These are phyloP conservation scores for Microsporum ferrugineum DNA, from an alignment of 2,329 filamentous ascomycete species.

Conservation along the genomic window DNA sequence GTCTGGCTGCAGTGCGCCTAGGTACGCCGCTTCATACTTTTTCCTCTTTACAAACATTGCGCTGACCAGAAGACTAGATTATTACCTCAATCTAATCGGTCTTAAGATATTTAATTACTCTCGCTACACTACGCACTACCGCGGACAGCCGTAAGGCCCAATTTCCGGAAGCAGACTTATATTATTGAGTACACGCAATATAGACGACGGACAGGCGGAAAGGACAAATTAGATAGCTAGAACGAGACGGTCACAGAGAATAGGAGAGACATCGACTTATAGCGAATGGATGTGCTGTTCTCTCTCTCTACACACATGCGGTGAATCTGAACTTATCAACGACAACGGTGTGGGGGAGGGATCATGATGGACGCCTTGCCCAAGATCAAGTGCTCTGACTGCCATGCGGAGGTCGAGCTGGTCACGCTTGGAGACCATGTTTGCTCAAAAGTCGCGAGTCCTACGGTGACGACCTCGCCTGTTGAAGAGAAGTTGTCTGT, in stretches of 20 bases:
- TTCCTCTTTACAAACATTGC: neutral
- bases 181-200: neutral
- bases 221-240: neutral
- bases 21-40: neutral
- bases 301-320: neutral
- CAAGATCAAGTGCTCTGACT: conserved; percentile 78
- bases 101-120: neutral
- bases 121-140: neutral
- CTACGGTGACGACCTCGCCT: neutral
- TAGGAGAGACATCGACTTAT: neutral
- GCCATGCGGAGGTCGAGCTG: conserved; percentile 66
- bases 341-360: neutral
- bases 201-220: neutral
- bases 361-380: conserved; percentile 50
- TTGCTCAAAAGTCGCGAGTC: conserved; percentile 39
- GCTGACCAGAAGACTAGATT: neutral
- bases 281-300: neutral
- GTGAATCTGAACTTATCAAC: neutral
- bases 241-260: neutral
- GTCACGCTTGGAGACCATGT: conserved; percentile 76
- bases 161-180: neutral
- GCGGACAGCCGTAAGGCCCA: neutral
- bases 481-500: neutral
- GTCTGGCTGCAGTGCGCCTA: conserved; percentile 2
- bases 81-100: neutral